Percentiles rank a stretch among this genome's conserved stretches.
phyloP scores from a whole-genome alignment of 768 basidiomycete genomes.

The Boletus eberwhitei region DNA sequence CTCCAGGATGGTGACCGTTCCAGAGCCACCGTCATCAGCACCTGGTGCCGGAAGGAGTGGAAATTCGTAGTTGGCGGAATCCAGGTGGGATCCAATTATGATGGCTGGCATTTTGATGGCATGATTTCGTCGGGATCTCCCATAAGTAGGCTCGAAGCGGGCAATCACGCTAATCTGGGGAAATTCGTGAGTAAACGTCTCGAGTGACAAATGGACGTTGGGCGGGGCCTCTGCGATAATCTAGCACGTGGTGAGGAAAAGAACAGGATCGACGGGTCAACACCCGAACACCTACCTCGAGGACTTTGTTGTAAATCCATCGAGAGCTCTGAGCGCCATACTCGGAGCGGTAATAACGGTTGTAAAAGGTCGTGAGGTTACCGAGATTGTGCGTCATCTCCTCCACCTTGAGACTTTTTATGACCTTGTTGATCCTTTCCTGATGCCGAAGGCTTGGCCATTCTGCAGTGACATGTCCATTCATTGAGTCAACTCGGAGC shows the following conservation, averaged over 20 bases:
- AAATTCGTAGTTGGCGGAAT: conserved; percentile 41
- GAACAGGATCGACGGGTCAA: not conserved
- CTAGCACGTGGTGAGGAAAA: not conserved
- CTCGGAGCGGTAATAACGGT: conserved; percentile 20
- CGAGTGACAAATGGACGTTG: conserved; percentile 17
- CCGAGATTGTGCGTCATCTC: conserved; percentile 38
- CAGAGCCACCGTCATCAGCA: conserved; percentile 54
- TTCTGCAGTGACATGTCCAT: not conserved
- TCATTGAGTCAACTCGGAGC: not conserved
- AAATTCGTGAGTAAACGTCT: conserved; percentile 22
- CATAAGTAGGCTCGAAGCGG: conserved; percentile 21
- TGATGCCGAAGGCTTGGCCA: conserved; percentile 17
- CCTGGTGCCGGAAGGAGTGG: conserved; percentile 44
- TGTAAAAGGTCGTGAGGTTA: conserved; percentile 40
- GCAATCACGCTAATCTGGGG: conserved; percentile 22
- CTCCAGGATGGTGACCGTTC: conserved; percentile 77
- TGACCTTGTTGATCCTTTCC: conserved; percentile 9
- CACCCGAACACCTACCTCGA: not conserved
- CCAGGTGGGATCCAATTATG: conserved; percentile 43
- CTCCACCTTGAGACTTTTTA: not conserved
- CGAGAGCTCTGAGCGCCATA: conserved; percentile 38
- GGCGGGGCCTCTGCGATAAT: conserved; percentile 10
- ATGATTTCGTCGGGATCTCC: not conserved
- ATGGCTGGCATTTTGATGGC: conserved; percentile 24
- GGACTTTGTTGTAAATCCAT: conserved; percentile 33